phyloP scores from a whole-genome alignment of 1,284 basidiomycete species.

The Pholiota adiposa region DNA sequence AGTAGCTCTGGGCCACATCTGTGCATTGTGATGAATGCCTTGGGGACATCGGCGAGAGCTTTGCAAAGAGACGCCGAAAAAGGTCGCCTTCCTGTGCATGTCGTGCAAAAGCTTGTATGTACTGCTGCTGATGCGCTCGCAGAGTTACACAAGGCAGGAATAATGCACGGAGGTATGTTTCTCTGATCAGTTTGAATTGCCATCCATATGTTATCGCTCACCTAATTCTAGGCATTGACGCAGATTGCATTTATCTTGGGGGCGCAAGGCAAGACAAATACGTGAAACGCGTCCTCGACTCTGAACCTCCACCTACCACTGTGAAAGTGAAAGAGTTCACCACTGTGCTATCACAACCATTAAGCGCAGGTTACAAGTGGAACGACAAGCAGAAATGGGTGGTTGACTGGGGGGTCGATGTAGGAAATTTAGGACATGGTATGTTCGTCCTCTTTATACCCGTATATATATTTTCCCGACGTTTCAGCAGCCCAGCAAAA shows the following conservation, averaged over 20 bases:
- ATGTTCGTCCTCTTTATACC: not conserved
- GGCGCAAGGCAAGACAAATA: conserved; percentile 4
- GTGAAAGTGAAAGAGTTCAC: no score
- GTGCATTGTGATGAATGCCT: conserved; percentile 13
- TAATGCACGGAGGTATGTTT: conserved; percentile 23
- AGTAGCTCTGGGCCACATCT: conserved; percentile 15
- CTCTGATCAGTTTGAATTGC: not conserved
- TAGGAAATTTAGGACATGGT: conserved; percentile 23
- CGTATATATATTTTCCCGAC: no score
- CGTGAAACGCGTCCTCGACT: conserved; percentile 6
- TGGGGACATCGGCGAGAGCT: conserved; percentile 13
- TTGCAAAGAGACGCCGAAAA: conserved; percentile 7
- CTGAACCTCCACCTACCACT: no score
- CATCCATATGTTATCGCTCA: not conserved
- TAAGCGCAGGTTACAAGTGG: conserved; percentile 6
- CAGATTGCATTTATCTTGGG: conserved; percentile 19
- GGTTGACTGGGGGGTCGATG: not conserved
- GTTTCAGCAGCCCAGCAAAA: conserved; percentile 10
- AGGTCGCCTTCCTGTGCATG: no score
- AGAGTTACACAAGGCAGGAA: conserved; percentile 11
- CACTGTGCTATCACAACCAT: conserved; percentile 7
- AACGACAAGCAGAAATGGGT: conserved; percentile 4
- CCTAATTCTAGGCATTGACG: conserved; percentile 7
- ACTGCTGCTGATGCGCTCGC: conserved; percentile 2
- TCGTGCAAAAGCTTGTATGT: conserved; percentile 8